These are phyloP conservation scores for Fusarium scirpi DNA, from an alignment of 2,329 filamentous ascomycete species.

Conservation along the genomic window DNA sequence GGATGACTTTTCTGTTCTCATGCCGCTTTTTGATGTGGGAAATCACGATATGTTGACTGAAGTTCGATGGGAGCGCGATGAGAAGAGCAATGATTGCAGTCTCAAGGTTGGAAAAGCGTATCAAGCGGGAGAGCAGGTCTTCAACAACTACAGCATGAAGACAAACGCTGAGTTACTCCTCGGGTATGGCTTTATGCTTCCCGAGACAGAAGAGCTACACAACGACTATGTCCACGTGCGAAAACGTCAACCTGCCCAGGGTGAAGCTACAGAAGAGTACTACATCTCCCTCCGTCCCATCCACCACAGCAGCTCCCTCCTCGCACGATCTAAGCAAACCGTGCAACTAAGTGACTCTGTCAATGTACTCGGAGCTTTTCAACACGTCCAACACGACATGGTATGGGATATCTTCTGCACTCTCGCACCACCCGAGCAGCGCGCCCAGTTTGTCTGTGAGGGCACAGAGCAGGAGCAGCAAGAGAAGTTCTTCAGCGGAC, in stretches of 20 bases:
- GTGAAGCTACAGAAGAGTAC: constrained; percentile 56
- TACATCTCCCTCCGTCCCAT: constrained; percentile 66
- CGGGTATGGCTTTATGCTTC: constrained; percentile 72
- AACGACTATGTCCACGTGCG: constrained; percentile 71
- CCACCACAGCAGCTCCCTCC: constrained; percentile 60
- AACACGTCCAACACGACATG: constrained; percentile 65
- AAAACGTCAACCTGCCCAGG: constrained; percentile 52
- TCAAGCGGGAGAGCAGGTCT: constrained; percentile 66
- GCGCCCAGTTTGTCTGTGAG: constrained; percentile 46
- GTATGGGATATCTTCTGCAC: constrained; percentile 62
- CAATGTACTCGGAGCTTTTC: constrained; percentile 55
- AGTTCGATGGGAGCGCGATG: constrained; percentile 68
- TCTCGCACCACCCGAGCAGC: constrained; percentile 52
- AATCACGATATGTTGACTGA: constrained; percentile 75
- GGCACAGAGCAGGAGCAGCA: constrained; percentile 47
- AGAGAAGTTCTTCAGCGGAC: constrained; percentile 49
- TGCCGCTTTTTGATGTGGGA: constrained; percentile 77
- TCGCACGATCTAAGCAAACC: constrained; percentile 57
- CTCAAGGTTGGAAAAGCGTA: constrained; percentile 60
- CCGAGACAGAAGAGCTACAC: constrained; percentile 61
- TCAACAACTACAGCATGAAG: constrained; percentile 80
- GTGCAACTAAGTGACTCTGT: constrained; percentile 48
- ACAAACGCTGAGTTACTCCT: constrained; percentile 78
- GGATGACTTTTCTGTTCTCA: constrained; percentile 74
- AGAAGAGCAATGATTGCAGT: constrained; percentile 54